Evolutionary conservation across 139 green algal species (phyloP), one percentile per base, ranked within the genome.

Genomic region (Chlamydomonas sphaeroides): DNA sequence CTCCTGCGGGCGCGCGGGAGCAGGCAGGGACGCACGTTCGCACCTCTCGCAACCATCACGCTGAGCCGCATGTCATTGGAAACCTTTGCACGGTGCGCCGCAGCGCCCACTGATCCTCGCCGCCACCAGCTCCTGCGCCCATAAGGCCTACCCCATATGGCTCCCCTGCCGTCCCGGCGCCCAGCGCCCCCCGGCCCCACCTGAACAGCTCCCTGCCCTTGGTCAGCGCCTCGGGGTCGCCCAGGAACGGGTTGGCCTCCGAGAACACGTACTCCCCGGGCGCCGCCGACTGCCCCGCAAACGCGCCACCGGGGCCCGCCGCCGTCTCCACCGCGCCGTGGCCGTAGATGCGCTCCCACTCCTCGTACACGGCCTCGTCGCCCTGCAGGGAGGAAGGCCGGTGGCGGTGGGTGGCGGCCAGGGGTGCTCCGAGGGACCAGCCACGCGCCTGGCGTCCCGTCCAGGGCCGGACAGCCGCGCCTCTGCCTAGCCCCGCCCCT

Each of bases 161-260:
- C n/a, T n/a, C n/a, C n/a, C n/a, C n/a, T n/a, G n/a, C n/a, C n/a
- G n/a, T n/a, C n/a, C n/a, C n/a, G n/a, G n/a, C n/a, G n/a, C n/a
- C n/a, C n/a, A n/a, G n/a, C n/a, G n/a, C 28, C 57, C 25, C 53
- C 45, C 33, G 6, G 11, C 23, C 67, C 42, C 65, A 86, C 81
- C 78, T 88, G 89, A 98, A 98, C 57, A 99, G 93, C 53, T 95
- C 87, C 86, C 92, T 93, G 26, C 95, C 96, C 84, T 93, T 90
- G 11, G 78, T 53, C 59, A 95, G 79, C 20, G 93, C 89, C n/a
- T 96, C 87, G 0, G 86, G n/a, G 70, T 99, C 93, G 18, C 86
- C 85, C 38, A 95, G 61, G 81, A 98, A 99, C 4, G 96, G 95
- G 84, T 99, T 99, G 82, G 92, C 25, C 33, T 91, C 82, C 0